Evolutionary conservation across 192 early-diverging fungal species (phyloP).

Genomic region (Coemansia sp.): DNA sequence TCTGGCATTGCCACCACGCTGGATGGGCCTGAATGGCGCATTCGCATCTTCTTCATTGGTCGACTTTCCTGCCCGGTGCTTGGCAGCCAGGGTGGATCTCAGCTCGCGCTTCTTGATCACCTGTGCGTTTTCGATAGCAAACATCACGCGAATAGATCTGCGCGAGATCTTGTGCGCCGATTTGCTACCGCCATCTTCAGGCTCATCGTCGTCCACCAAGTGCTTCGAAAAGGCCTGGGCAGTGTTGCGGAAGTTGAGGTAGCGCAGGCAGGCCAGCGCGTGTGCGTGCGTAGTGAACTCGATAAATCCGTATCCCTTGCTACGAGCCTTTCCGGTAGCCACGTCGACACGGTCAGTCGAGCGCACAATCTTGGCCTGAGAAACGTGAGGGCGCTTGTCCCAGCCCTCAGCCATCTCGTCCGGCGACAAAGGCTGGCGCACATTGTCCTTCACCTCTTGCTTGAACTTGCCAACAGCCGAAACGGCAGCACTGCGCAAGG

Average conservation of each 20-base stretch:
- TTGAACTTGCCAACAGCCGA: conserved; percentile 76
- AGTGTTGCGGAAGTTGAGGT: conserved; percentile 83
- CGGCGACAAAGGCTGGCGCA: conserved; percentile 59
- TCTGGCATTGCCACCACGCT: conserved; percentile 13
- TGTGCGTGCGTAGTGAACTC: conserved; percentile 88
- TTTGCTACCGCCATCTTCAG: conserved; percentile 19
- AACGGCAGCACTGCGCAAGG: conserved; percentile 63
- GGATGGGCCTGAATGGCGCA: not conserved
- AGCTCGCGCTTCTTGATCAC: conserved; percentile 75
- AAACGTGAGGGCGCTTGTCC: conserved; percentile 63
- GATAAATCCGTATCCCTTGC: conserved; percentile 93
- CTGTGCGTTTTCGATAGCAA: conserved; percentile 87
- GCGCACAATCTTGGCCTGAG: conserved; percentile 83
- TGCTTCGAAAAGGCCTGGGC: conserved; percentile 67
- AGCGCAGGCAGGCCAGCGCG: conserved; percentile 90
- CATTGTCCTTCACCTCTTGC: conserved; percentile 68
- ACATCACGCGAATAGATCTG: conserved; percentile 70
- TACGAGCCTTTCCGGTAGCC: conserved; percentile 66
- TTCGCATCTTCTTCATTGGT: conserved; percentile 7
- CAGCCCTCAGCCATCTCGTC: conserved; percentile 70
- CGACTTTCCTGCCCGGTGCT: conserved; percentile 9
- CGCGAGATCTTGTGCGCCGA: conserved; percentile 40
- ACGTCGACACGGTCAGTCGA: conserved; percentile 81
- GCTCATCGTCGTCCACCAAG: conserved; percentile 19
- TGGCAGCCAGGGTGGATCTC: conserved; percentile 23